phyloP scores from a whole-genome alignment of 2,329 filamentous ascomycete species.

The Claviceps monticola region DNA sequence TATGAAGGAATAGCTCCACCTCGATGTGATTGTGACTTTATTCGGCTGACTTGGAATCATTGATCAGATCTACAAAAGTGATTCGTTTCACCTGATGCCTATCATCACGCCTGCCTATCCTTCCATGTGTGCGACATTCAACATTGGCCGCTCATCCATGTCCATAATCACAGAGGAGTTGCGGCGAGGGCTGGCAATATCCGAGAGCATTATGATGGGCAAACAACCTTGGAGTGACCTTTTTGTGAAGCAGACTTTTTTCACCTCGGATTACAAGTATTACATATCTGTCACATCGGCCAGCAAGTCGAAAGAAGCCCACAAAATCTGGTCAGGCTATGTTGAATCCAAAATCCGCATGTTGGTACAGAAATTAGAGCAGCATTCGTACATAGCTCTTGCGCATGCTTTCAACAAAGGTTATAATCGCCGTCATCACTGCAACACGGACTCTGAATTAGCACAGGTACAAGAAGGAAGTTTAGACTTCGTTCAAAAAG shows the following conservation, averaged over 20 bases:
- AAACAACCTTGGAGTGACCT: slow-evolving; percentile 74
- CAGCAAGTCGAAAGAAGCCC: slow-evolving; percentile 69
- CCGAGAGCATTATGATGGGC: slow-evolving; percentile 64
- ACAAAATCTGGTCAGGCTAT: slow-evolving; percentile 78
- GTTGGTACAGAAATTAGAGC: slow-evolving; percentile 70
- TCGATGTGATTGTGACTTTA: background rate
- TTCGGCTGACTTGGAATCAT: slow-evolving; percentile 6
- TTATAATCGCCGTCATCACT: slow-evolving; percentile 70
- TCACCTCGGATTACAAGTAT: slow-evolving; percentile 86
- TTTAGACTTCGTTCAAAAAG: slow-evolving; percentile 29
- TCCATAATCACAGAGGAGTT: slow-evolving; percentile 74
- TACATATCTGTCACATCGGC: slow-evolving; percentile 81
- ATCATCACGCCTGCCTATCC: slow-evolving; percentile 97
- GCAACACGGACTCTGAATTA: slow-evolving; percentile 37
- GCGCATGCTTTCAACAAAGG: slow-evolving; percentile 90
- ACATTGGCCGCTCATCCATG: slow-evolving; percentile 77
- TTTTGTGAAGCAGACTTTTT: slow-evolving; percentile 84
- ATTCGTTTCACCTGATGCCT: slow-evolving; percentile 85
- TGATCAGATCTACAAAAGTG: slow-evolving; percentile 58
- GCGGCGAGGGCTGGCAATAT: slow-evolving; percentile 60
- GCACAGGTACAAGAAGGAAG: slow-evolving; percentile 41
- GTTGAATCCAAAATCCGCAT: slow-evolving; percentile 88
- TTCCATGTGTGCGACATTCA: slow-evolving; percentile 95
- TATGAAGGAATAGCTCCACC: background rate
- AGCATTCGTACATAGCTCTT: slow-evolving; percentile 63